Evolutionary conservation across 2,329 filamentous ascomycete genomes (phyloP).

Genomic region (Hypoxylon sp.): DNA sequence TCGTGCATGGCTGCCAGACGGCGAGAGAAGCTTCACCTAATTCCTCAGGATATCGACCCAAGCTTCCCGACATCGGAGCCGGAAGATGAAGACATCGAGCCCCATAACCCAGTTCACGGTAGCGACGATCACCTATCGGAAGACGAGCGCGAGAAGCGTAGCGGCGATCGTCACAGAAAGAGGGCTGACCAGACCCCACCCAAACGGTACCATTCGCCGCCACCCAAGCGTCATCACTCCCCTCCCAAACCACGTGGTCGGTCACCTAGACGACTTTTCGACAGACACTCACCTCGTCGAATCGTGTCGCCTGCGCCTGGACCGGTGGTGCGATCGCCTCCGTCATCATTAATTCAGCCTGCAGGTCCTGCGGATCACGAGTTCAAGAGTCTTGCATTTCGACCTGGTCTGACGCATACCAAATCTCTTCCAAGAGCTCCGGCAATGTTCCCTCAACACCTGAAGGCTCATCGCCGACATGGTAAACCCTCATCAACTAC

Average conservation of each 20-base stretch:
- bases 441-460: constrained; percentile 72
- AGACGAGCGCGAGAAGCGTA: constrained; percentile 69
- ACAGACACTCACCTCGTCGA: constrained; percentile 76
- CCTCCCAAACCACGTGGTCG: constrained; percentile 63
- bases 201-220: constrained; percentile 69
- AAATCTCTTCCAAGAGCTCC: constrained; percentile 87
- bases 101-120: constrained; percentile 68
- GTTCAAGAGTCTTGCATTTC: constrained; percentile 62
- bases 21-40: constrained; percentile 80
- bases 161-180: constrained; percentile 61
- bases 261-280: constrained; percentile 71
- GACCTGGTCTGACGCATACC: constrained; percentile 78
- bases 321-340: constrained; percentile 60
- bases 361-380: constrained; percentile 50
- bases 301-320: constrained; percentile 76
- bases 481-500: constrained; percentile 48
- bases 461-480: constrained; percentile 55
- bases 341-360: constrained; percentile 45
- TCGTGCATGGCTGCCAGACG: constrained; percentile 85
- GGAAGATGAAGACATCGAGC: constrained; percentile 84
- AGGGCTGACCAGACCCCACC: constrained; percentile 67
- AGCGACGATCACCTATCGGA: constrained; percentile 78
- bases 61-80: constrained; percentile 96
- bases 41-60: constrained; percentile 97
- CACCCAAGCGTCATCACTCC: constrained; percentile 61